These are phyloP conservation scores for Mallotus nudiflorus DNA, from an alignment of 345 rosid genomes.

Conservation along the genomic window DNA sequence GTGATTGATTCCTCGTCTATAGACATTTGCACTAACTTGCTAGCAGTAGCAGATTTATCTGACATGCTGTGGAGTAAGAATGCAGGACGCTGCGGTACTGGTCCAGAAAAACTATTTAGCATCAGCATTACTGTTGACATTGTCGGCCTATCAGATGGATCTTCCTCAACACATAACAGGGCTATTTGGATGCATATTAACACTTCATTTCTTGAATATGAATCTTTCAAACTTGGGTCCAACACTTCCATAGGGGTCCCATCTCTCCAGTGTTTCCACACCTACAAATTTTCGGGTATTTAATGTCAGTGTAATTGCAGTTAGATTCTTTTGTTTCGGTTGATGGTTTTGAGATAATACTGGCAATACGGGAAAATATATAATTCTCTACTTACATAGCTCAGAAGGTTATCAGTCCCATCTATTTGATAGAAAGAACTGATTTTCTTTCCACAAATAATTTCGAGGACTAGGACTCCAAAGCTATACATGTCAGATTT, in stretches of 20 bases:
- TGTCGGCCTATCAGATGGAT: constrained; percentile 44
- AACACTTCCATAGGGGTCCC: constrained; percentile 40
- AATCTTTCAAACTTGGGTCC: constrained; percentile 37
- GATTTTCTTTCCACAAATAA: constrained; percentile 17
- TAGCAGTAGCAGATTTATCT: constrained; percentile 7
- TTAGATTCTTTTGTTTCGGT: no score
- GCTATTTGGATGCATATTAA: constrained; percentile 53
- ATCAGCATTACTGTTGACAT: constrained; percentile 45
- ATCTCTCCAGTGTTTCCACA: constrained; percentile 54
- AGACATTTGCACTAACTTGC: constrained; percentile 22
- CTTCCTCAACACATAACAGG: constrained; percentile 60
- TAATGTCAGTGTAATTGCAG: no score
- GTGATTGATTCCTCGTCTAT: constrained; percentile 38
- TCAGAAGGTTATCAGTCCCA: no score
- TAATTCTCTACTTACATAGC: constrained; percentile 26
- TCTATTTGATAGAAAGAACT: no score
- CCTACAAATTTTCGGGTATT: constrained; percentile 27
- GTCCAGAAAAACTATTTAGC: constrained; percentile 44
- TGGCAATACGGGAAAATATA: no score
- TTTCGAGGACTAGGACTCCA: constrained; percentile 20
- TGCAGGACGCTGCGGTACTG: constrained; percentile 39
- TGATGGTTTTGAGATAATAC: no score
- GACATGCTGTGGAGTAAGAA: constrained; percentile 19
- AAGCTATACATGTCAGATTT: constrained; percentile 3
- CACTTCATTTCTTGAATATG: constrained; percentile 37